Evolutionary conservation across 2,329 filamentous ascomycete genomes (phyloP).

Genomic region (Helicocarpus griseus): DNA sequence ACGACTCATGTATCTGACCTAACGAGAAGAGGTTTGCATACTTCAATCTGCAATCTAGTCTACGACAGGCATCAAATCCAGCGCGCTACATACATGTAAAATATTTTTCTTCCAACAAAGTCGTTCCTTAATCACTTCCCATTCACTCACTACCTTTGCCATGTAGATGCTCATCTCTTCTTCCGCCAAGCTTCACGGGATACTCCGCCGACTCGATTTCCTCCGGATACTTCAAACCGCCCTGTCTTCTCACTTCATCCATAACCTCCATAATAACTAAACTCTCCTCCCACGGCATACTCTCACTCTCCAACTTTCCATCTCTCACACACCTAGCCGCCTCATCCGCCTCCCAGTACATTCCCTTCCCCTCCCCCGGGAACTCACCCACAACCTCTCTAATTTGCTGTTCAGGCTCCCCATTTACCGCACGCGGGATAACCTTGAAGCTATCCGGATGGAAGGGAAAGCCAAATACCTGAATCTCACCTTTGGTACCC

Average conservation of each 20-base stretch:
- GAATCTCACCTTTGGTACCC: conserved; percentile 71
- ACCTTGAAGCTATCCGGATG: conserved; percentile 57
- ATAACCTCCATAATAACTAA: conserved; percentile 75
- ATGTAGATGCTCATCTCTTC: not conserved
- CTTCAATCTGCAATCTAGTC: too few relatives aligned
- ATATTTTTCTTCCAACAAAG: too few relatives aligned
- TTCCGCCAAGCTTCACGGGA: conserved; percentile 31
- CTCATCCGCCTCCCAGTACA: conserved; percentile 85
- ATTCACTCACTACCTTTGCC: too few relatives aligned
- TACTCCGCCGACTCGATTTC: conserved; percentile 54
- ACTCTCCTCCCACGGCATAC: conserved; percentile 64
- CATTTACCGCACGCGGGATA: conserved; percentile 43
- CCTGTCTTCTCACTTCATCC: conserved; percentile 58
- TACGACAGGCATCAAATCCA: too few relatives aligned
- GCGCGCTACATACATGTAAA: too few relatives aligned
- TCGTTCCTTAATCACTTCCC: too few relatives aligned
- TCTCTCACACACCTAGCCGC: conserved; percentile 65
- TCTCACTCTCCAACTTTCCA: conserved; percentile 64
- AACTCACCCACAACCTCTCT: conserved; percentile 31
- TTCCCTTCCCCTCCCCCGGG: conserved; percentile 60
- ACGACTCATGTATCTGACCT: too few relatives aligned
- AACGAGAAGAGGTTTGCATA: too few relatives aligned
- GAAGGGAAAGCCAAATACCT: conserved; percentile 64
- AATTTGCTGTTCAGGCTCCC: conserved; percentile 33
- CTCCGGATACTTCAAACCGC: conserved; percentile 53